phyloP scores from a whole-genome alignment of 352 stramenopile genomes.

The Globisporangium nunn region DNA sequence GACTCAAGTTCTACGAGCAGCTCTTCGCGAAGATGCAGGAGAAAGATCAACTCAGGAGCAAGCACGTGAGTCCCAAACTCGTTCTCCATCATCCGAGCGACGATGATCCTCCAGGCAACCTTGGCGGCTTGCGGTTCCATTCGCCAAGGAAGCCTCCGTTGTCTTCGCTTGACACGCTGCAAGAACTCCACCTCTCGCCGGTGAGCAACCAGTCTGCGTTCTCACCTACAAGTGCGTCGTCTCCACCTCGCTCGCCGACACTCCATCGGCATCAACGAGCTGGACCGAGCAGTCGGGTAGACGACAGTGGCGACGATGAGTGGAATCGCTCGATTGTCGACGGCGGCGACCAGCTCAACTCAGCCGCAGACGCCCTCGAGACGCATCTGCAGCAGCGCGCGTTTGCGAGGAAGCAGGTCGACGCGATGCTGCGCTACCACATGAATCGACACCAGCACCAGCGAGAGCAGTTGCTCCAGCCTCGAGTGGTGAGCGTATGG shows the following conservation, averaged over 20 bases:
- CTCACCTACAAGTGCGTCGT: not conserved
- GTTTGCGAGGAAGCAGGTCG: slow-evolving; percentile 42
- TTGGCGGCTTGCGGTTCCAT: not conserved
- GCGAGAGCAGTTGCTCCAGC: not conserved
- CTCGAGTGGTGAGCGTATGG: not conserved
- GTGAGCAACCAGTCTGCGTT: slow-evolving; percentile 11
- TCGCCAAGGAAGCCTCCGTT: slow-evolving; percentile 30
- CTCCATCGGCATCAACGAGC: not conserved
- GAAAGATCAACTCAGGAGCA: slow-evolving; percentile 24
- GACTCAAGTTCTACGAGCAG: slow-evolving; percentile 63
- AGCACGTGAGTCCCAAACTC: not conserved
- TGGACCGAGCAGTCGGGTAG: not conserved
- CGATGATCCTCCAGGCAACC: not conserved
- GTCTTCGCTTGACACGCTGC: slow-evolving; percentile 8
- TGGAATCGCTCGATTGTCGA: not conserved
- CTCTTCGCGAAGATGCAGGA: slow-evolving; percentile 59
- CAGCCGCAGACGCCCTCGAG: slow-evolving; percentile 29
- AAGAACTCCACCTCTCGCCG: not conserved
- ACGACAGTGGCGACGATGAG: slow-evolving; percentile 13
- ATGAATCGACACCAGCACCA: slow-evolving; percentile 19
- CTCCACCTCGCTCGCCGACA: too few species aligned
- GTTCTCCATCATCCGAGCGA: not conserved
- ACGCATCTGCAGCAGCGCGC: slow-evolving; percentile 39
- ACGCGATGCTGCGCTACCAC: slow-evolving; percentile 29
- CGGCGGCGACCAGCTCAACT: slow-evolving; percentile 27